A percentile compares a stretch with the other conserved stretches of the same genome.
These are phyloP conservation scores for Closterium sp. DNA, from an alignment of 139 green algal genomes.

Conservation along the genomic window DNA sequence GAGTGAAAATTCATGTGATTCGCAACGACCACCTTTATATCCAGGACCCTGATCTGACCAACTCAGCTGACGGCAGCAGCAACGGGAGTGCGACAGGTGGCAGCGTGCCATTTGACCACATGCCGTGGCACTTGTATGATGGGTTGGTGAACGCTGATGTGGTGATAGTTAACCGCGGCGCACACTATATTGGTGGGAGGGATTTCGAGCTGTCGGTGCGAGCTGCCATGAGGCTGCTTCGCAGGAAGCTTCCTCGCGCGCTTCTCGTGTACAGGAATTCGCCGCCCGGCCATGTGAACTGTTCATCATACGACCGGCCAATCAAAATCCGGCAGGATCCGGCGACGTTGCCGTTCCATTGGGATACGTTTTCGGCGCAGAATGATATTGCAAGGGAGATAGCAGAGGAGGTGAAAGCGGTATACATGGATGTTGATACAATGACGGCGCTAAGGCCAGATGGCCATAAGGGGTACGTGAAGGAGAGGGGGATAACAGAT, in stretches of 20 bases:
- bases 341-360: neutral
- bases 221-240: conserved; percentile 7
- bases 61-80: neutral
- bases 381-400: conserved; percentile 27
- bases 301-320: conserved; percentile 1
- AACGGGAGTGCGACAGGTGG: neutral
- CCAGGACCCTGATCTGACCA: neutral
- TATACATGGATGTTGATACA: conserved; percentile 39
- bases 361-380: conserved; percentile 14
- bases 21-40: neutral
- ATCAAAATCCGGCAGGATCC: conserved; percentile 15
- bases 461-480: conserved; percentile 14
- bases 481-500: neutral
- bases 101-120: neutral
- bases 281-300: conserved; percentile 23
- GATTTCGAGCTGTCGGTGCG: neutral
- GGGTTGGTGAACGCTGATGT: neutral
- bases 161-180: neutral
- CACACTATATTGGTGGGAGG: neutral
- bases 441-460: conserved; percentile 24
- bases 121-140: neutral
- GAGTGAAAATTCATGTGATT: neutral
- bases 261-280: conserved; percentile 26
- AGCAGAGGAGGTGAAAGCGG: conserved; percentile 9
- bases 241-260: neutral